Evolutionary conservation across 192 early-diverging fungal species (phyloP), one percentile per base, ranked within the genome.

Genomic region (Podila minutissima): DNA sequence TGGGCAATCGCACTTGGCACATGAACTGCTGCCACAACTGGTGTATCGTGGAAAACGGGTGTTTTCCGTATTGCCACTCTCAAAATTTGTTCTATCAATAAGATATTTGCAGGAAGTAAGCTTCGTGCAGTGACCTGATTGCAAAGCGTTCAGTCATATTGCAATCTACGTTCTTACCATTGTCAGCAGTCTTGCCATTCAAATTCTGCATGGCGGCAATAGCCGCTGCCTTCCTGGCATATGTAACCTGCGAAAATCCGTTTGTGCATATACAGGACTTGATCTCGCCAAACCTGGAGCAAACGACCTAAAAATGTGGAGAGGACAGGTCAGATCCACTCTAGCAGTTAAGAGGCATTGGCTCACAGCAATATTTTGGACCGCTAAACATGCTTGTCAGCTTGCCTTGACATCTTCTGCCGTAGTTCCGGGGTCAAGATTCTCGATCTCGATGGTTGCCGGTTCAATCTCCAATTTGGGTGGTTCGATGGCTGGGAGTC

Each of bases 341-440:
- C 41, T 46, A 46, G 9, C 24, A 15, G 32, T 28, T 4, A 49
- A 37, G 10, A 68, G 22, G 55, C 26, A 37, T 28, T 33, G 29
- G 12, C 11, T 32, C 60, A 37, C 32, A n/a, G 28, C 1, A 28
- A 32, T 11, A 20, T 31, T 31, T 5, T 24, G 28, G 13, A 32
- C 11, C 13, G 20, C 60, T 22, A 37, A 17, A 4, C 24, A 32
- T 37, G 26, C 7, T 20, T 62, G 15, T 33, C 5, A 46, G 13
- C 24, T 19, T 64, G 73, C 77, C 71, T 81, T 72, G 5, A 81
- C 77, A 69, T 81, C 77, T 33, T 81, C 77, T 32, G 77, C 60
- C 11, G 77, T 81, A 0, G 77, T 81, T 72, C 58, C 77, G n/a
- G 66, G 71, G 31, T 81, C 77, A 66, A 81, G 48, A 46, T 81